Conservation (phyloP, 441 rosid species). For the Jatropha multifida region DNA sequence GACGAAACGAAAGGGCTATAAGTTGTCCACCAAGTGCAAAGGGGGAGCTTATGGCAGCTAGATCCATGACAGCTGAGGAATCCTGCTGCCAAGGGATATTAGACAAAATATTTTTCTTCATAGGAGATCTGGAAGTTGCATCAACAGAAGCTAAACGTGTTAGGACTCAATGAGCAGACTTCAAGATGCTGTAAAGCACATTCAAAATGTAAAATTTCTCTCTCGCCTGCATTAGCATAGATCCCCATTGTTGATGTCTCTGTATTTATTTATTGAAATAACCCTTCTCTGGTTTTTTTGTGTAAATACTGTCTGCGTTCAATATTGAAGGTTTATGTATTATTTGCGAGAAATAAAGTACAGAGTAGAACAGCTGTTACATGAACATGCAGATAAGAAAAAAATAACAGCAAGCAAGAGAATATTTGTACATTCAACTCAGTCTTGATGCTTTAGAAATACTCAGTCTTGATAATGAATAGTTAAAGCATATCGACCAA, state of each 20-base stretch:
- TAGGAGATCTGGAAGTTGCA: constrained; percentile 62
- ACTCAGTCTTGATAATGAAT: no score
- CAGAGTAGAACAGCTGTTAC: neutral
- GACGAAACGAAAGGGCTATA: constrained; percentile 21
- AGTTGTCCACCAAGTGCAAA: neutral
- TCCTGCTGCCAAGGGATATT: constrained; percentile 33
- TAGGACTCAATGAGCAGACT: constrained; percentile 23
- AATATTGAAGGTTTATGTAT: neutral
- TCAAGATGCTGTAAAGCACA: neutral
- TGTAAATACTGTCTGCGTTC: neutral
- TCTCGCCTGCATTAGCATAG: neutral
- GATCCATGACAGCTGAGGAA: constrained; percentile 23
- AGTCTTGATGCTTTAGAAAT: no score
- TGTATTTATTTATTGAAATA: neutral
- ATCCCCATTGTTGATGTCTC: neutral
- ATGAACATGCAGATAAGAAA: neutral
- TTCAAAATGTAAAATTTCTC: neutral
- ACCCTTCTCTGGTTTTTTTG: neutral
- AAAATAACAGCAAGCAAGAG: no score
- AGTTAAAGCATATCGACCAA: no score
- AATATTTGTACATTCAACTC: no score
- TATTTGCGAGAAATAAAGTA: neutral
- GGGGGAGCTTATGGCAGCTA: constrained; percentile 8
- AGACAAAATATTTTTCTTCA: constrained; percentile 49
- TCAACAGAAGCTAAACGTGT: constrained; percentile 39